These are phyloP conservation scores for Mortierella sp. DNA, from an alignment of 371 early-diverging fungal species.

Conservation along the genomic window DNA sequence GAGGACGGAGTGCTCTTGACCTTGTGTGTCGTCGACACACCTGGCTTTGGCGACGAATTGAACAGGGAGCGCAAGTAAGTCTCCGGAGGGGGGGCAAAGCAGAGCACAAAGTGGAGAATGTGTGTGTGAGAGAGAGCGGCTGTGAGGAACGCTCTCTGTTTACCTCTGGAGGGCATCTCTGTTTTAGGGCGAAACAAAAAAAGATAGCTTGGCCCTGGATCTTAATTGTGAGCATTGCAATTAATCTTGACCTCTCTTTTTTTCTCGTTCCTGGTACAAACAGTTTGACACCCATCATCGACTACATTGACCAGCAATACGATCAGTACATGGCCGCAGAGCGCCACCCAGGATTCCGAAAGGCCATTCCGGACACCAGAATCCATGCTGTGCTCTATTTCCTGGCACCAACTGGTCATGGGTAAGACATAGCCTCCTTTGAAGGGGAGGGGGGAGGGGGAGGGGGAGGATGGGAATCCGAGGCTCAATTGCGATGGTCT, in stretches of 20 bases:
- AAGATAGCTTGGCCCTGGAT: background rate
- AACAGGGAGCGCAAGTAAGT: slow-evolving; percentile 82
- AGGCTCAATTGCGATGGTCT: slow-evolving; percentile 6
- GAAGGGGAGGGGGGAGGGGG: slow-evolving; percentile 4
- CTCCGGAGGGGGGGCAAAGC: slow-evolving; percentile 59
- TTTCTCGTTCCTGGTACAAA: background rate
- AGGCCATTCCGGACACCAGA: slow-evolving; percentile 78
- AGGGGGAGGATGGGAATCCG: slow-evolving; percentile 63
- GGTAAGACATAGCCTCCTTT: slow-evolving; percentile 56
- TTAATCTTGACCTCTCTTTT: slow-evolving; percentile 3
- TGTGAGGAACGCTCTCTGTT: no score
- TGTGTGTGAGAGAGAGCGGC: no score
- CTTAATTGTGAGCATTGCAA: slow-evolving; percentile 4
- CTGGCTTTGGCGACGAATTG: slow-evolving; percentile 93
- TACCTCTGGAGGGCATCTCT: slow-evolving; percentile 37
- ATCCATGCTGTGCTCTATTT: slow-evolving; percentile 97
- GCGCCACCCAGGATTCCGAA: slow-evolving; percentile 85
- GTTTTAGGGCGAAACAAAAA: slow-evolving; percentile 13
- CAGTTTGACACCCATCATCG: slow-evolving; percentile 81
- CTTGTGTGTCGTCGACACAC: slow-evolving; percentile 93
- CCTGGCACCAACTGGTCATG: slow-evolving; percentile 92
- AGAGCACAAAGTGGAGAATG: no score
- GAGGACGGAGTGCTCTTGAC: slow-evolving; percentile 94
- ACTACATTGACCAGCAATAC: slow-evolving; percentile 92
- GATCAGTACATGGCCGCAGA: slow-evolving; percentile 93